Conservation (phyloP, 306 rosid species). For the Fragaria vesca region DNA sequence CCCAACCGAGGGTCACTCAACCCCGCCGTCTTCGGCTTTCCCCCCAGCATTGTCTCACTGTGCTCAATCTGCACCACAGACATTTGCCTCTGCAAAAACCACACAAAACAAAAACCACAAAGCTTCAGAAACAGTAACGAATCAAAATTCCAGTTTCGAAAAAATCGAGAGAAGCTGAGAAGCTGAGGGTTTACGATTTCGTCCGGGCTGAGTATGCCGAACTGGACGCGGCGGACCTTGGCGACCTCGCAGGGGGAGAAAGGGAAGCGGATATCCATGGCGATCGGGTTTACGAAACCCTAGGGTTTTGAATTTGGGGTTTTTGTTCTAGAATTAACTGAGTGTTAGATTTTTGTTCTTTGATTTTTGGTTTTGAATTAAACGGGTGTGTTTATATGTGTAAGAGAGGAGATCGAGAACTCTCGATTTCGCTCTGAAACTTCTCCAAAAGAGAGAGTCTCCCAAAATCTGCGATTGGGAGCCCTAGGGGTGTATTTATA, state of each 20-base stretch:
- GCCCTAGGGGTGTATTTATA: constrained; percentile 62
- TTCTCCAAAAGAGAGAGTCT: constrained; percentile 18
- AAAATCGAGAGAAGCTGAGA: not conserved
- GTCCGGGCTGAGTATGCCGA: constrained; percentile 89
- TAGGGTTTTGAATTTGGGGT: constrained; percentile 8
- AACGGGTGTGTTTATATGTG: not conserved
- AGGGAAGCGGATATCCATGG: constrained; percentile 96
- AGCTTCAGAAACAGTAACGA: constrained; percentile 6
- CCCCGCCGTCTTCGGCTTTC: constrained; percentile 87
- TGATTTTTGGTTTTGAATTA: not conserved
- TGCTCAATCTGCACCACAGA: constrained; percentile 93
- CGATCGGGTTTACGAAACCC: constrained; percentile 31
- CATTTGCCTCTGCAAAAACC: constrained; percentile 89
- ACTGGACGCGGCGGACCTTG: constrained; percentile 88
- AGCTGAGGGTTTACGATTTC: constrained; percentile 75
- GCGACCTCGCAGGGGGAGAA: constrained; percentile 97
- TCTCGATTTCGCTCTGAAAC: constrained; percentile 15
- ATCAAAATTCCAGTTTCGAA: not conserved
- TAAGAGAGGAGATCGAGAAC: not conserved
- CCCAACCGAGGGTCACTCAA: constrained; percentile 92
- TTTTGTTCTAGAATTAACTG: not conserved
- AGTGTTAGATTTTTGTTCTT: not conserved
- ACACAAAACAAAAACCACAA: not conserved
- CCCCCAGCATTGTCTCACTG: constrained; percentile 85
- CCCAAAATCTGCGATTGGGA: accelerated